These are phyloP conservation scores for Cryoendolithus antarcticus DNA, from an alignment of 2,329 filamentous ascomycete genomes.

Conservation along the genomic window DNA sequence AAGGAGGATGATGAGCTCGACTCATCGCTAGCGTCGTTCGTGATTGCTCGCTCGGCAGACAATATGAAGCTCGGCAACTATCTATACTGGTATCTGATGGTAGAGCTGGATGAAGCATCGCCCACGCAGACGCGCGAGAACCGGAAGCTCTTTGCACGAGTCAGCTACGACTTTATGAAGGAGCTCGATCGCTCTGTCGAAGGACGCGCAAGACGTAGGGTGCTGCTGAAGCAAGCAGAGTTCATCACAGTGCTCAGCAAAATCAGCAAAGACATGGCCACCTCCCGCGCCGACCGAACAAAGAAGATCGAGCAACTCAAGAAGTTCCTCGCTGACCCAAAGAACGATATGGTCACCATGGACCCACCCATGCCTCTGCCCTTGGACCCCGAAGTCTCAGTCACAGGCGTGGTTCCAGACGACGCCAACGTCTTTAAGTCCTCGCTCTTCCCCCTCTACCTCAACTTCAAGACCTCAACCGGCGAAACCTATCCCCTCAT, in stretches of 20 bases:
- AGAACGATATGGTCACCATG: conserved; percentile 74
- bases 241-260: conserved; percentile 76
- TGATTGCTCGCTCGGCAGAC: conserved; percentile 74
- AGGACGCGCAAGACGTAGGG: conserved; percentile 62
- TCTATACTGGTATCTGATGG: conserved; percentile 97
- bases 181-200: conserved; percentile 62
- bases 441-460: conserved; percentile 77
- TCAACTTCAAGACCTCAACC: conserved; percentile 72
- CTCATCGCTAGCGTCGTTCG: conserved; percentile 77
- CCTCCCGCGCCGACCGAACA: conserved; percentile 62
- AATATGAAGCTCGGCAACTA: conserved; percentile 91
- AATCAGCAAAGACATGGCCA: conserved; percentile 78
- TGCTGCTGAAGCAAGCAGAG: conserved; percentile 75
- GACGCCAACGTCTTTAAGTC: conserved; percentile 93
- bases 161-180: conserved; percentile 92
- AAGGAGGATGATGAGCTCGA: conserved; percentile 42
- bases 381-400: conserved; percentile 68
- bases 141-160: conserved; percentile 77
- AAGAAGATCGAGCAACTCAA: conserved; percentile 78
- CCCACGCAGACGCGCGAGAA: conserved; percentile 59
- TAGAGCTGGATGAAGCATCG: conserved; percentile 61
- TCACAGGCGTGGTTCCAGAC: conserved; percentile 69
- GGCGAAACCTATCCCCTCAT: conserved; percentile 79
- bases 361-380: conserved; percentile 80
- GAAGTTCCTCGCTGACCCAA: conserved; percentile 71